Base-by-base conservation (phyloP, 306 rosid genomes). In the Carpinus viminea region DNA sequence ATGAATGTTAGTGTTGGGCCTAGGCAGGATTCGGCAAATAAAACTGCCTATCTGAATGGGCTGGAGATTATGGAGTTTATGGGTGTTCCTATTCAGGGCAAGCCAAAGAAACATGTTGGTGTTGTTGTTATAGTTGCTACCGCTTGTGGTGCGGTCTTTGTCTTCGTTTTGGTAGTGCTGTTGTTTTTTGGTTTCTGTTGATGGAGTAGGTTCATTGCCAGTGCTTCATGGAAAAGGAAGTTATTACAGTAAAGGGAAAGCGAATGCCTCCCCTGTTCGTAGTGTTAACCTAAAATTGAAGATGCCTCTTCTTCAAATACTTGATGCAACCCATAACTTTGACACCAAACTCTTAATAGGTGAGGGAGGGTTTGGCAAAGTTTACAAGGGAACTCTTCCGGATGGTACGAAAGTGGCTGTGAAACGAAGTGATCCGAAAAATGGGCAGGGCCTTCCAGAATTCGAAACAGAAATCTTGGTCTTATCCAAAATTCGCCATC, bases 391-490 rank as follows among this genome's bases (percentile, higher is more conserved):
- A 48, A 73, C 68, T 79, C 85, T 88, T 71, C 69, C 20, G 73
- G 52, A 76, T 56, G 88, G 87, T 31, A 1, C 13, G 26, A 78
- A 3, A 61, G 88, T 86, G 52, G 92, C 90, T 3, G 90, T 86
- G 75, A 88, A 88, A 74, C 83, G 88, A 60, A 75, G 92, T 53
- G 83, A 86, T 47, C 90, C 90, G 1, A 86, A 85, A 15, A 79
- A 84, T 8, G 88, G 84, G 18, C 92, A 88, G 75, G 92, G 92
- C 41, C 71, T 80, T 31, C 79, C 70, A 0, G 92, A 88, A 56
- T 88, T 88, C 65, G 84, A 82, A 70, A 78, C 92, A 1, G 90
- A 88, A 85, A 80, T 88, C 74, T 82, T 73, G 88, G 85, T 88
- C 68, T 71, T 88, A 70, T 88, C 92, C 12, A 84, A 85, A 79